Conservation (phyloP, 768 basidiomycete species). For the Boletus pseudo-olivaceus region DNA sequence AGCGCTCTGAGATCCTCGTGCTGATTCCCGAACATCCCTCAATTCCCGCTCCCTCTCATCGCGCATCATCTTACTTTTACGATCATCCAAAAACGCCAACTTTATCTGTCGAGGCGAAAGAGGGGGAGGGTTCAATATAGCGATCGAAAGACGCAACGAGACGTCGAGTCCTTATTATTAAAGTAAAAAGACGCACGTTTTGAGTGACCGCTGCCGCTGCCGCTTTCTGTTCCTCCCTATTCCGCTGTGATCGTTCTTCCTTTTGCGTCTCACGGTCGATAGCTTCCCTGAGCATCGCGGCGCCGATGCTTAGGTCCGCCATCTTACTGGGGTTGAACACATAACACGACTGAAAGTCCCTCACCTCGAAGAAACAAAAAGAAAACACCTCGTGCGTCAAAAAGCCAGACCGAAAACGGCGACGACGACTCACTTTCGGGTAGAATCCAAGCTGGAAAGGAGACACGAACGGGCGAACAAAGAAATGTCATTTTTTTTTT, state of each 20-base stretch:
- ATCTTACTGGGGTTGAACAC: slow-evolving; percentile 51
- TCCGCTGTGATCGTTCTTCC: slow-evolving; percentile 45
- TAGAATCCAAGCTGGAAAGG: slow-evolving; percentile 63
- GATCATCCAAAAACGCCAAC: slow-evolving; percentile 75
- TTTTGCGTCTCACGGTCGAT: slow-evolving; percentile 48
- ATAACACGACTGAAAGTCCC: slow-evolving; percentile 72
- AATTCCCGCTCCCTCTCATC: slow-evolving; percentile 60
- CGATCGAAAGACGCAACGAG: neutral
- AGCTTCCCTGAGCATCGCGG: slow-evolving; percentile 61
- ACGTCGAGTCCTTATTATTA: neutral
- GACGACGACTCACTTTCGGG: slow-evolving; percentile 49
- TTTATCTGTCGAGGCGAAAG: slow-evolving; percentile 50
- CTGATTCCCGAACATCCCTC: slow-evolving; percentile 39
- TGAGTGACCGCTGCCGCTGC: slow-evolving; percentile 50
- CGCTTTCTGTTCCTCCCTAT: slow-evolving; percentile 57
- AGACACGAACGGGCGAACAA: neutral
- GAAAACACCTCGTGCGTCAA: neutral
- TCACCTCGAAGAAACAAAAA: slow-evolving; percentile 42
- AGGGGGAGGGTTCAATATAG: neutral
- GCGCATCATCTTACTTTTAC: slow-evolving; percentile 49
- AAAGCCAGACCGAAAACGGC: neutral
- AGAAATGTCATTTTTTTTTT: neutral
- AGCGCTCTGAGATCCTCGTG: neutral
- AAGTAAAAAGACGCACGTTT: slow-evolving; percentile 39
- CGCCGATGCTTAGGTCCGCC: slow-evolving; percentile 59